Conservation (phyloP, 306 rosid genomes). For the Prinsepia uniflora region DNA sequence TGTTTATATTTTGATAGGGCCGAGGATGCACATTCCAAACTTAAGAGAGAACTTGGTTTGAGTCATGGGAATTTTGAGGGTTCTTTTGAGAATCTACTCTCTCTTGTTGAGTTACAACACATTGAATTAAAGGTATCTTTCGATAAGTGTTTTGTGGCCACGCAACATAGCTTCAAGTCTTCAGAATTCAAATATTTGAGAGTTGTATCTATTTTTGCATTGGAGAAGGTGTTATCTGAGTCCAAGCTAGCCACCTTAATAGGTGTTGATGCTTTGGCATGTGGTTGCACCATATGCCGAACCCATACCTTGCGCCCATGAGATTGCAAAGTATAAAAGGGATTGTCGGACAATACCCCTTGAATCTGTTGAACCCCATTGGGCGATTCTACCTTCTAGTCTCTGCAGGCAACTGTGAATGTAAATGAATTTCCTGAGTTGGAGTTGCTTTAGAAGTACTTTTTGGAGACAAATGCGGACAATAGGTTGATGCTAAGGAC, state of each 20-base stretch:
- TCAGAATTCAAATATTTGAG: conserved; percentile 7
- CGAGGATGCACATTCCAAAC: conserved; percentile 12
- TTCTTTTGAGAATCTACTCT: conserved; percentile 6
- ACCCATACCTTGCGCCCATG: conserved; percentile 20
- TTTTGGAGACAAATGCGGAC: conserved; percentile 4
- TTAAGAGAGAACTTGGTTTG: conserved; percentile 10
- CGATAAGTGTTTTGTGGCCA: background rate
- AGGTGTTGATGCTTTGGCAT: background rate
- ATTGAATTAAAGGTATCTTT: conserved; percentile 11
- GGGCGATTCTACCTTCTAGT: conserved; percentile 4
- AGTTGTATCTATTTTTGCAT: background rate
- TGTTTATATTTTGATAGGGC: conserved; percentile 1
- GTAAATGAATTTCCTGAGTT: conserved; percentile 19
- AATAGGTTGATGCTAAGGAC: conserved; percentile 15
- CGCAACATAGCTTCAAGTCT: conserved; percentile 12
- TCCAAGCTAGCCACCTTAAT: conserved; percentile 9
- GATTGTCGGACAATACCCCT: conserved; percentile 11
- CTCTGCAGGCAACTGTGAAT: background rate
- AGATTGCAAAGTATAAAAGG: conserved; percentile 6
- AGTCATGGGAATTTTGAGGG: conserved; percentile 13
- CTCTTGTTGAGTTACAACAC: conserved; percentile 13
- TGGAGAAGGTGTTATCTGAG: conserved; percentile 7
- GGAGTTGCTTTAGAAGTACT: conserved; percentile 17
- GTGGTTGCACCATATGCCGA: conserved; percentile 11
- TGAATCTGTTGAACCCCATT: conserved; percentile 16